A percentile compares a stretch with the other conserved stretches of the same genome.
Evolutionary conservation across 345 rosid genomes (phyloP).

Genomic region (Gossypium australe): DNA sequence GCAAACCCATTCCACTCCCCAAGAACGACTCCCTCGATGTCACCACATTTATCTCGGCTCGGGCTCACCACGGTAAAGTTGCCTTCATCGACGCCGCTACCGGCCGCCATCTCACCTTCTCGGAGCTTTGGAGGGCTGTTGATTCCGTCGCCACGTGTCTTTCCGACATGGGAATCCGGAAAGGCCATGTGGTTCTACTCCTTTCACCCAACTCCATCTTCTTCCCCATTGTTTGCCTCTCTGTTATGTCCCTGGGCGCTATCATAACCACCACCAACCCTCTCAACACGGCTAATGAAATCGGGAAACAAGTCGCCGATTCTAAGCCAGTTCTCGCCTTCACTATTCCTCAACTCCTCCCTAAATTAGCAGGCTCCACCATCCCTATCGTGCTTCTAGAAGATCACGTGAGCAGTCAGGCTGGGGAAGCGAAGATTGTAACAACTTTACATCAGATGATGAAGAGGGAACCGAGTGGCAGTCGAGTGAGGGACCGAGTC

Average conservation of each 20-base stretch:
- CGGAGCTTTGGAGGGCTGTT: constrained; percentile 66
- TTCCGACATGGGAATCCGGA: constrained; percentile 64
- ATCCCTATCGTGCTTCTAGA: constrained; percentile 61
- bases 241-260: constrained; percentile 94
- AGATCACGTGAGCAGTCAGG: constrained; percentile 12
- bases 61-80: constrained; percentile 58
- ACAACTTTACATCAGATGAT: constrained; percentile 46
- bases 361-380: constrained; percentile 45
- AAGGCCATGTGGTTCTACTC: constrained; percentile 75
- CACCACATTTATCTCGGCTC: constrained; percentile 78
- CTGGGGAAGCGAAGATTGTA: constrained; percentile 22
- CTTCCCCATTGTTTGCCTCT: constrained; percentile 86
- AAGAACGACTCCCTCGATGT: constrained; percentile 50
- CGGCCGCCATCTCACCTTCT: constrained; percentile 55
- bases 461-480: constrained; percentile 25
- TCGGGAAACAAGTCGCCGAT: constrained; percentile 57
- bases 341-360: constrained; percentile 47
- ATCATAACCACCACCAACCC: constrained; percentile 79
- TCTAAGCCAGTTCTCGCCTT: constrained; percentile 71
- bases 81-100: constrained; percentile 89
- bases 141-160: constrained; percentile 60
- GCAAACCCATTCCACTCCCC: constrained; percentile 54
- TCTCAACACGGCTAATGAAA: constrained; percentile 71
- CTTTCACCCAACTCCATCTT: constrained; percentile 84
- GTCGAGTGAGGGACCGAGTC: constrained; percentile 12